Conservation (phyloP, 768 basidiomycete species). For the Termitomyces titanicus region DNA sequence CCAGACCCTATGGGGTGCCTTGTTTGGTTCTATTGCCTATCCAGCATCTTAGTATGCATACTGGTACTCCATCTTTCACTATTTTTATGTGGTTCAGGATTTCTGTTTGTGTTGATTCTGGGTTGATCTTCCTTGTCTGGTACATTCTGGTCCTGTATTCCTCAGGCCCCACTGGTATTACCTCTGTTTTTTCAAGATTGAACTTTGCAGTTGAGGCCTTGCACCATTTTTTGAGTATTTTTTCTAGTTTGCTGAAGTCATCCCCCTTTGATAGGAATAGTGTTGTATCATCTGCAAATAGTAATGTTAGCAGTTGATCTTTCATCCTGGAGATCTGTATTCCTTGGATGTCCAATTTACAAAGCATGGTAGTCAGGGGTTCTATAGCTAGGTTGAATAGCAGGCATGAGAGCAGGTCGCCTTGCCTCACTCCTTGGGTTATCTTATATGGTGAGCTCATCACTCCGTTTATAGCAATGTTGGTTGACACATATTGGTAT, state of each 20-base stretch:
- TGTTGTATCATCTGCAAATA: constrained; percentile 36
- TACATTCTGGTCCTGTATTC: neutral
- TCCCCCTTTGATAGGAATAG: constrained; percentile 16
- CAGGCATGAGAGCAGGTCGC: constrained; percentile 36
- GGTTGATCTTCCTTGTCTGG: neutral
- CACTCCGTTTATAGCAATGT: neutral
- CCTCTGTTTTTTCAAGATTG: neutral
- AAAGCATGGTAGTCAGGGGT: constrained; percentile 9
- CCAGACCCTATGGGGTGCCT: neutral
- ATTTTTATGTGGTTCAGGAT: neutral
- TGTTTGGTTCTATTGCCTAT: neutral
- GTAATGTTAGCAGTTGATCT: constrained; percentile 15
- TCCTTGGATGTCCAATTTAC: constrained; percentile 27
- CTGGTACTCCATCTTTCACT: neutral
- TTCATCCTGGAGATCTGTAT: constrained; percentile 15
- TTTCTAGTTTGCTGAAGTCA: constrained; percentile 17
- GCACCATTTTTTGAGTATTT: constrained; percentile 19
- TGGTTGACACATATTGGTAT: constrained; percentile 5
- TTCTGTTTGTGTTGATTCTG: neutral
- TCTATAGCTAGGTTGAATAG: constrained; percentile 11
- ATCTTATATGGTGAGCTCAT: neutral
- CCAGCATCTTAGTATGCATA: neutral
- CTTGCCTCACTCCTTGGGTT: constrained; percentile 20
- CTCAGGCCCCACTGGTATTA: neutral
- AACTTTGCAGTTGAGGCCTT: neutral